Evolutionary conservation across 352 stramenopile genomes (phyloP), one percentile per base, ranked within the genome.

Genomic region (Salisapilia sapeloensis): DNA sequence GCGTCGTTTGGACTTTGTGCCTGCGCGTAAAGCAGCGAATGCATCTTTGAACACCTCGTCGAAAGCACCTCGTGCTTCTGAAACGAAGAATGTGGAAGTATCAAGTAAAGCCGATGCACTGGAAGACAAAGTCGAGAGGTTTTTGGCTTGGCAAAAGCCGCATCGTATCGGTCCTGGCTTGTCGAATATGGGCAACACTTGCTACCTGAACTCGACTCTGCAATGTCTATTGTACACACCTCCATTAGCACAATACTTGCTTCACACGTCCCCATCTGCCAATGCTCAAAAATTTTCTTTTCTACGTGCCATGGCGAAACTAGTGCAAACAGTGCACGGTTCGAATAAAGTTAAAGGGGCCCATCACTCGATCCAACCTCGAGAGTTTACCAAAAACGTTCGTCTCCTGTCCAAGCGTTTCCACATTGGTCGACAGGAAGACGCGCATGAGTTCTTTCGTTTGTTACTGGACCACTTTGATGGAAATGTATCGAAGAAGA

Each of bases 111-210:
- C n/a, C n/a, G n/a, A n/a, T n/a, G n/a, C n/a, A n/a, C n/a, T n/a
- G n/a, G n/a, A n/a, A n/a, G 52, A 55, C 15, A 46, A 49, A 9
- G 56, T 89, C 3, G 61, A 82, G 39, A 46, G 55, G 11, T 18
- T 79, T 42, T 44, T 83, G 28, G 14, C 19, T 13, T 89, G 72
- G 72, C 50, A 62, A 20, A 43, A 71, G 19, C 63, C 72, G 19
- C 55, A 63, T 30, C 85, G 83, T 50, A 84, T 89, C 38, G 72
- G 72, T 6, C 72, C 72, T 2, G 72, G 72, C 8, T 59, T 89
- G 30, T 65, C 67, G 29, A 96, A 96, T 50, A 57, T 96, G 15
- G 87, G 87, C 49, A 96, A 96, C 58, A 96, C 87, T 44, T 96
- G 87, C 60, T 96, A 94, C 58, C 67, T 96, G 39, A 96, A 96